phyloP scores from a whole-genome alignment of 768 basidiomycete species.

The Cyathus striatus region DNA sequence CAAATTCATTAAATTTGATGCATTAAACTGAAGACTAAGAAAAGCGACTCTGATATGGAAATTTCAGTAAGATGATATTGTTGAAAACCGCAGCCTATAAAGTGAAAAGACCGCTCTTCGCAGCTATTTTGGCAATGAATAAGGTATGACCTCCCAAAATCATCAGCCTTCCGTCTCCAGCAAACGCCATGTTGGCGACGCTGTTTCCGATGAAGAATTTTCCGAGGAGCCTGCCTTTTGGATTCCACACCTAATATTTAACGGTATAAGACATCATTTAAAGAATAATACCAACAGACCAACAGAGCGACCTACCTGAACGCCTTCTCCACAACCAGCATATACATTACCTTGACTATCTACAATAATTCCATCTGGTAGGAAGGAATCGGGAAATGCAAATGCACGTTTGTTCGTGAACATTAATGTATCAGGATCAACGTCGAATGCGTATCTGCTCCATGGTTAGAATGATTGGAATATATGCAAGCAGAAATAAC shows the following conservation, averaged over 20 bases:
- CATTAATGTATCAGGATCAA: constrained; percentile 40
- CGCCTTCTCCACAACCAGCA: constrained; percentile 55
- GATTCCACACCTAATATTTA: constrained; percentile 43
- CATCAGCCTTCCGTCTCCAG: constrained; percentile 24
- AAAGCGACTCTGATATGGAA: too few species aligned
- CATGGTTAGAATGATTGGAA: too few species aligned
- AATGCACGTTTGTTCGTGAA: constrained; percentile 56
- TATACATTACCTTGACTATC: constrained; percentile 57
- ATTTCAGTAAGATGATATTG: too few species aligned
- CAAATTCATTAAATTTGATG: too few species aligned
- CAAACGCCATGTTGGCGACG: constrained; percentile 33
- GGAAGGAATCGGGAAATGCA: constrained; percentile 52
- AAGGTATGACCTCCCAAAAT: constrained; percentile 33
- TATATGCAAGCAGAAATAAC: not conserved
- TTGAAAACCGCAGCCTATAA: constrained; percentile 2
- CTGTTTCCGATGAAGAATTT: constrained; percentile 46
- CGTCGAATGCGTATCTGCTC: constrained; percentile 61
- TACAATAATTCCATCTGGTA: constrained; percentile 58
- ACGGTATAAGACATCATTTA: not conserved
- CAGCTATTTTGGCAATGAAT: constrained; percentile 31
- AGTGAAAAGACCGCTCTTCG: constrained; percentile 10
- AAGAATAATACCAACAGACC: not conserved
- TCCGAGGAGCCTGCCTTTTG: constrained; percentile 46
- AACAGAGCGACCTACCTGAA: constrained; percentile 23
- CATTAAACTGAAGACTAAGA: too few species aligned